phyloP scores from a whole-genome alignment of 2,329 filamentous ascomycete genomes.

The Bipolaris victoriae region DNA sequence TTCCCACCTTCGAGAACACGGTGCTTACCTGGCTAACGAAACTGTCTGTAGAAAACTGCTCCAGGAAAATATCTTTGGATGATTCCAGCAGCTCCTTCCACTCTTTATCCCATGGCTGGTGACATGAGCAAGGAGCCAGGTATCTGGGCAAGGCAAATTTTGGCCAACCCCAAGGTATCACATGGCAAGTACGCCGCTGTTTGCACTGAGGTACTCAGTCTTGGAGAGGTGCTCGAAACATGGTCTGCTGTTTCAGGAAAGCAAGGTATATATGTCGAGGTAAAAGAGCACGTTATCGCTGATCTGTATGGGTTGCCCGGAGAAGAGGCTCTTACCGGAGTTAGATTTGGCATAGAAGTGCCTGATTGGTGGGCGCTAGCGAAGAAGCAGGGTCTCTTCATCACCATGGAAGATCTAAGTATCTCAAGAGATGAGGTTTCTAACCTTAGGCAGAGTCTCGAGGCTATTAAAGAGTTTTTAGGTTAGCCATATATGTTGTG shows the following conservation, averaged over 20 bases:
- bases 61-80: conserved; percentile 8
- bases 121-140: conserved; percentile 11
- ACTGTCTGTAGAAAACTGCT: not conserved
- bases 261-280: conserved; percentile 8
- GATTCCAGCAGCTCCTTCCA: conserved; percentile 2
- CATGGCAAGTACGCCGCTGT: conserved; percentile 9
- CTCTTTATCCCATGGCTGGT: conserved; percentile 6
- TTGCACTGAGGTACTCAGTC: conserved; percentile 5
- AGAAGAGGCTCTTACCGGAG: conserved; percentile 10
- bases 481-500: not conserved
- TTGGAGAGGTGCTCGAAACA: conserved; percentile 1
- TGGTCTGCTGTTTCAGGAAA: conserved; percentile 6
- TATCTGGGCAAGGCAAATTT: conserved; percentile 10
- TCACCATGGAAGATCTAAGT: conserved; percentile 5
- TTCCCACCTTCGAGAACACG: no score
- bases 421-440: conserved; percentile 7
- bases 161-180: conserved; percentile 4
- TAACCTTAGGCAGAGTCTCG: conserved; percentile 7
- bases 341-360: conserved; percentile 5
- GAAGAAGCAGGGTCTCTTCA: conserved; percentile 6
- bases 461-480: conserved; percentile 4
- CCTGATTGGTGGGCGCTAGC: conserved; percentile 3
- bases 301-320: not conserved
- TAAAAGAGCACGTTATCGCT: not conserved
- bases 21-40: not conserved